phyloP scores from a whole-genome alignment of 768 basidiomycete species.

The Pholiota microspora region DNA sequence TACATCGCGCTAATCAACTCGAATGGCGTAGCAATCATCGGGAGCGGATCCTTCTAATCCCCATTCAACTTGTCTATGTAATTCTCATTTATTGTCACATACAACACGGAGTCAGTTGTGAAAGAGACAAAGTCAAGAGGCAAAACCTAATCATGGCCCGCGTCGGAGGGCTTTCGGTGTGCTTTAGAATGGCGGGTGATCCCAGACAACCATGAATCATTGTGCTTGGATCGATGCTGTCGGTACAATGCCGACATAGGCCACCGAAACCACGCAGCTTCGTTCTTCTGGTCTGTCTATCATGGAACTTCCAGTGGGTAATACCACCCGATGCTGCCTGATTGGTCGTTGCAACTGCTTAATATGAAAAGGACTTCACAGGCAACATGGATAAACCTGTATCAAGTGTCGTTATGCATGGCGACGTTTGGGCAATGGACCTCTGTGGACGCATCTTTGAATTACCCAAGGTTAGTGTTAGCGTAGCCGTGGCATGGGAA shows the following conservation, averaged over 20 bases:
- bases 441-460: neutral
- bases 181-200: neutral
- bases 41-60: too few species aligned
- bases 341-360: neutral
- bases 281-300: slow-evolving; percentile 8
- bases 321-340: slow-evolving; percentile 1
- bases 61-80: too few species aligned
- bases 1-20: too few species aligned
- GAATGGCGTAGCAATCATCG: too few species aligned
- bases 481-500: slow-evolving; percentile 12
- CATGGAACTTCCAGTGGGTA: slow-evolving; percentile 3
- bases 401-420: slow-evolving; percentile 8
- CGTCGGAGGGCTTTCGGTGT: too few species aligned
- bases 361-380: neutral
- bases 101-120: too few species aligned
- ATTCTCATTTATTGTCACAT: too few species aligned
- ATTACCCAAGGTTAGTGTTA: neutral
- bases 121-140: too few species aligned
- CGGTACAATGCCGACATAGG: neutral
- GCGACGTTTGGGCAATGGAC: neutral
- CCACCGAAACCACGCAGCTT: neutral
- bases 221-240: neutral
- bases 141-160: too few species aligned
- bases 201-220: neutral
- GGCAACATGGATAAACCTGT: slow-evolving; percentile 7